These are phyloP conservation scores for Hymenotorrendiella dingleyae DNA, from an alignment of 2,329 filamentous ascomycete species.

Conservation along the genomic window DNA sequence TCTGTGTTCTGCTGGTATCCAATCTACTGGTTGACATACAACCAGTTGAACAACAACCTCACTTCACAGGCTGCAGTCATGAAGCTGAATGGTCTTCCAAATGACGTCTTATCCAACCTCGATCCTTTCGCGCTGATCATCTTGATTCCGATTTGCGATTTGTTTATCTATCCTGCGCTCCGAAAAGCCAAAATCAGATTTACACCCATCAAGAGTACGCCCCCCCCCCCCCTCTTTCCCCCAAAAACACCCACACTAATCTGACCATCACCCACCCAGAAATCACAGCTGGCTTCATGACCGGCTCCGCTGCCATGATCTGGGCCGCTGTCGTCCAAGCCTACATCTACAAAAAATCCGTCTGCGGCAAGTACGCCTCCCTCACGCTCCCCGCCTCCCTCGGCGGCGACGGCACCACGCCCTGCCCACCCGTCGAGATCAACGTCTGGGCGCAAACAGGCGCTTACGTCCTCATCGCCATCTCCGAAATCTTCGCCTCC, in stretches of 20 bases:
- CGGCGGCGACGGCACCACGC: conserved; percentile 39
- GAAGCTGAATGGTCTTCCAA: conserved; percentile 65
- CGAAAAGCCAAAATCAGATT: conserved; percentile 59
- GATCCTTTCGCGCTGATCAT: conserved; percentile 72
- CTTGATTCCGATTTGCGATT: conserved; percentile 66
- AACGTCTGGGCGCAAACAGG: conserved; percentile 57
- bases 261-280: conserved; percentile 24
- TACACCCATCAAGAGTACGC: conserved; percentile 60
- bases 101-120: conserved; percentile 71
- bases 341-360: conserved; percentile 58
- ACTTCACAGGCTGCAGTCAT: conserved; percentile 61
- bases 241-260: background rate
- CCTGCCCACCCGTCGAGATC: conserved; percentile 47
- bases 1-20: conserved; percentile 57
- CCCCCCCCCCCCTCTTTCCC: background rate
- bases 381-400: conserved; percentile 29
- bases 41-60: conserved; percentile 55
- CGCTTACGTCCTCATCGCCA: conserved; percentile 42
- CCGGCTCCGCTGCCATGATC: conserved; percentile 57
- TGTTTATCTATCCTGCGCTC: conserved; percentile 62
- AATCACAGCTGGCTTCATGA: conserved; percentile 64
- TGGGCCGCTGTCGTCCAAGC: conserved; percentile 51
- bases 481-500: conserved; percentile 57
- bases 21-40: conserved; percentile 51
- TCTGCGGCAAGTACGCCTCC: conserved; percentile 52